Evolutionary conservation across 306 rosid genomes (phyloP).

Genomic region (Ochetophila trinervis): DNA sequence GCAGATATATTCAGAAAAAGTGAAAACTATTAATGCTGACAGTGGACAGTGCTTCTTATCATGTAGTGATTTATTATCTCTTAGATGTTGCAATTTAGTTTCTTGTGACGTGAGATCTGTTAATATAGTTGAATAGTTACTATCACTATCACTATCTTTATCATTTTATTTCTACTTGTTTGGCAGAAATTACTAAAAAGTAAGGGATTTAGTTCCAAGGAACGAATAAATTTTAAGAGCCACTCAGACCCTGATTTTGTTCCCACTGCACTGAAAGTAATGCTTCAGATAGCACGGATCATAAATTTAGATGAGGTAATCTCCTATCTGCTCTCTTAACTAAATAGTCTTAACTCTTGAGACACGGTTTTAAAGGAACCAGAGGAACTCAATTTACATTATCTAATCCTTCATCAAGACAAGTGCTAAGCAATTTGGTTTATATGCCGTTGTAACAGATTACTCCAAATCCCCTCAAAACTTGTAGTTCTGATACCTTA

Average conservation of each 20-base stretch:
- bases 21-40: constrained; percentile 1
- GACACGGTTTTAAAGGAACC: constrained; percentile 14
- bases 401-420: not conserved
- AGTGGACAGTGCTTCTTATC: constrained; percentile 8
- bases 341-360: constrained; percentile 9
- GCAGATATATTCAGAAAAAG: constrained; percentile 17
- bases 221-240: constrained; percentile 38
- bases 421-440: not conserved
- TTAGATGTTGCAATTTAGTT: not conserved
- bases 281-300: constrained; percentile 66
- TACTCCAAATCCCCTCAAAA: constrained; percentile 10
- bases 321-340: constrained; percentile 26
- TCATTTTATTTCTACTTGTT: constrained; percentile 17
- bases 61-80: not conserved
- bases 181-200: constrained; percentile 54
- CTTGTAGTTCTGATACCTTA: constrained; percentile 7
- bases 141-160: constrained; percentile 12
- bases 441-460: not conserved
- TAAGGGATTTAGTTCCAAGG: constrained; percentile 58
- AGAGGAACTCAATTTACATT: not conserved
- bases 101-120: constrained; percentile 7
- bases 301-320: constrained; percentile 76
- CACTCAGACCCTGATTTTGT: constrained; percentile 34
- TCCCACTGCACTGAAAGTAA: constrained; percentile 36
- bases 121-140: constrained; percentile 17